Conservation (phyloP, 2,329 filamentous ascomycete genomes). For the Fusarium nelsonii region DNA sequence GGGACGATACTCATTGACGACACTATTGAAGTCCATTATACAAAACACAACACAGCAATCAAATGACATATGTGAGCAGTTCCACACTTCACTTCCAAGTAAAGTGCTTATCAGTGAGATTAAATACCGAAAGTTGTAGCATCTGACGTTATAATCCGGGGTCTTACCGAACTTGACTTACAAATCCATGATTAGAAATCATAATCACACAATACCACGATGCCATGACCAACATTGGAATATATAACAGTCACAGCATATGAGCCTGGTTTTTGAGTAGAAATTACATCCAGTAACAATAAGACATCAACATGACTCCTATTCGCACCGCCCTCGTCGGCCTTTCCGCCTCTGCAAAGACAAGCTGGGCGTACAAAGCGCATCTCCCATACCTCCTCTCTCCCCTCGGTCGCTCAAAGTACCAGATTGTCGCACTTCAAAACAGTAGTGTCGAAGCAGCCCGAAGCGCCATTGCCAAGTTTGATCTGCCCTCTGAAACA, state of each 20-base stretch:
- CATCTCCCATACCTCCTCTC: slow-evolving; percentile 72
- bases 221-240: background rate
- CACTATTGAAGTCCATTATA: too few species aligned
- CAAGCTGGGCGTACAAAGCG: slow-evolving; percentile 66
- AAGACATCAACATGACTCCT: slow-evolving; percentile 54
- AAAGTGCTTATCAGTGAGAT: background rate
- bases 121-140: too few species aligned
- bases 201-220: slow-evolving; percentile 1
- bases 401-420: slow-evolving; percentile 57
- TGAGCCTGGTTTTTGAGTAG: too few species aligned
- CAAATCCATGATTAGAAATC: slow-evolving; percentile 28
- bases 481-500: slow-evolving; percentile 56
- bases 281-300: fast-evolving
- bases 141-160: background rate
- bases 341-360: slow-evolving; percentile 64
- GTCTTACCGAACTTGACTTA: background rate
- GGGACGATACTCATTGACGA: too few species aligned
- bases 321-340: slow-evolving; percentile 70
- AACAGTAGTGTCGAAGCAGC: slow-evolving; percentile 63
- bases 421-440: slow-evolving; percentile 64
- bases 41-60: too few species aligned
- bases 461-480: slow-evolving; percentile 57
- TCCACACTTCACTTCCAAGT: background rate
- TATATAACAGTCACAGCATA: background rate
- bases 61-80: too few species aligned